Conservation (phyloP, 169 alveolate species). For the Plasmodium chabaudi region DNA sequence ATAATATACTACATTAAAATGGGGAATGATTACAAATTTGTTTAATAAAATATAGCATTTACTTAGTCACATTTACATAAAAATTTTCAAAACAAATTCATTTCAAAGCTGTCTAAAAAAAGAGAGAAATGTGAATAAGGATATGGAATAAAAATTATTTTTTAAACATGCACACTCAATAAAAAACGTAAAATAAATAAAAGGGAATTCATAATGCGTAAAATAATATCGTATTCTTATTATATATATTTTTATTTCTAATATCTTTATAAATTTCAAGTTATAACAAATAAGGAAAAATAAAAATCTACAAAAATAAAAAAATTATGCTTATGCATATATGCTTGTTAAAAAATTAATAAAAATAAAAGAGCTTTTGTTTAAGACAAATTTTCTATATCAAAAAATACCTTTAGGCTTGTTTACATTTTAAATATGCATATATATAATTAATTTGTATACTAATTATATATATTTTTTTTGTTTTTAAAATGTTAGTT, state of each 20-base stretch:
- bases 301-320: background rate
- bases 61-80: background rate
- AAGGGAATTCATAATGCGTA: background rate
- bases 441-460: no score
- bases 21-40: background rate
- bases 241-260: constrained; percentile 1
- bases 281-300: background rate
- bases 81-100: background rate
- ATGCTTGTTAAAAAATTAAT: no score
- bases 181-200: constrained; percentile 5
- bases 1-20: background rate
- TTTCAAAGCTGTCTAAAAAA: constrained; percentile 10
- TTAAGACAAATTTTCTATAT: no score
- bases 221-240: background rate
- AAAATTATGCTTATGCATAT: no score
- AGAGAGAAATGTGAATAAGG: background rate
- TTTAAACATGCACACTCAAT: constrained; percentile 3
- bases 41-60: background rate
- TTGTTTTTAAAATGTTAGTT: no score
- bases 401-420: no score
- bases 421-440: no score
- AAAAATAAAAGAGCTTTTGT: no score
- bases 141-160: constrained; percentile 1
- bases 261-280: no score
- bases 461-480: no score